A percentile compares a stretch with the other conserved stretches of the same genome.
Conservation (phyloP, 2,329 filamentous ascomycete genomes). For the Pseudopyricularia cyperi region DNA sequence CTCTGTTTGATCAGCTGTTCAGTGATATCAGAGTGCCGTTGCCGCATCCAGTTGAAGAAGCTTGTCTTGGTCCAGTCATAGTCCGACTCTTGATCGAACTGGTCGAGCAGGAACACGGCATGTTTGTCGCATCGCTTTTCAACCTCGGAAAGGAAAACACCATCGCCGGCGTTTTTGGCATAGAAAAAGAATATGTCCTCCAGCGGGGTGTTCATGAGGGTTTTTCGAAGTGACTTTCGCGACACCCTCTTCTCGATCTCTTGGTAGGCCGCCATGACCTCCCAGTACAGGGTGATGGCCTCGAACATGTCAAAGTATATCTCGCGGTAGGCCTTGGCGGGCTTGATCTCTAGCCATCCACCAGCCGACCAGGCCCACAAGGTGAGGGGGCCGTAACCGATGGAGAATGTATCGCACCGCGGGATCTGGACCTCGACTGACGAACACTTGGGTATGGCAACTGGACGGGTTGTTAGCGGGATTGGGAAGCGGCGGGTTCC, state of each 20-base stretch:
- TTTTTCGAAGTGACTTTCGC: slow-evolving; percentile 9
- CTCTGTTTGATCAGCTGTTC: slow-evolving; percentile 3
- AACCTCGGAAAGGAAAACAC: slow-evolving; percentile 35
- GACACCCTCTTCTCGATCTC: slow-evolving; percentile 15
- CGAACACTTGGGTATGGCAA: slow-evolving; percentile 18
- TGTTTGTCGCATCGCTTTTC: slow-evolving; percentile 31
- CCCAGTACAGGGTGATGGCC: slow-evolving; percentile 52
- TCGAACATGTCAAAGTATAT: slow-evolving; percentile 49
- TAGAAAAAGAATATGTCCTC: slow-evolving; percentile 30
- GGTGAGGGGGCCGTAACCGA: slow-evolving; percentile 32
- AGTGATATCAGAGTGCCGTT: slow-evolving; percentile 19
- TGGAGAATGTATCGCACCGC: slow-evolving; percentile 35
- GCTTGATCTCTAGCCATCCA: slow-evolving; percentile 57
- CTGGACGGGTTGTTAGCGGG: slow-evolving; percentile 10
- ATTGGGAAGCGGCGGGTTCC: background rate
- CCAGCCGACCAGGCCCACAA: slow-evolving; percentile 42
- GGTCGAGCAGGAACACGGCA: slow-evolving; percentile 36
- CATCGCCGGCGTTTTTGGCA: slow-evolving; percentile 37
- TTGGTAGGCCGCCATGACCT: slow-evolving; percentile 42
- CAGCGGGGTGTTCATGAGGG: slow-evolving; percentile 11
- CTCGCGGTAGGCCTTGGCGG: slow-evolving; percentile 39
- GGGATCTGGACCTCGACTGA: slow-evolving; percentile 38
- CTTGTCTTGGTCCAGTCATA: slow-evolving; percentile 30
- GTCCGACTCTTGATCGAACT: slow-evolving; percentile 29
- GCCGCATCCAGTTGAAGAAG: slow-evolving; percentile 35